Base-by-base conservation (phyloP, 106 monocot genomes). In the Ottelia alismoides region DNA sequence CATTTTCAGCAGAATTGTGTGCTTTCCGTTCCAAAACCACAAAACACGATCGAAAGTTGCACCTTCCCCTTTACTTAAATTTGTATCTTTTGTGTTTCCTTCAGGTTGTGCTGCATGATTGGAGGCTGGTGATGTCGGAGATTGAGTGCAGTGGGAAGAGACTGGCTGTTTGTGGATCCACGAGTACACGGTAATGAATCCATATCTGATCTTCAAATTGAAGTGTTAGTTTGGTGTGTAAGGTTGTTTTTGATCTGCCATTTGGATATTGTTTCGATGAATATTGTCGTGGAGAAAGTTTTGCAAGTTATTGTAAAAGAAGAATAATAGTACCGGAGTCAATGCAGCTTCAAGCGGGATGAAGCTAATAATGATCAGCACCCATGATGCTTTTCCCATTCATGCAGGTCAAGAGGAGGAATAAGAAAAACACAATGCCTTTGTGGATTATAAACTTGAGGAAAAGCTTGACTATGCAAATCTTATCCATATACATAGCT, bases 101-200 rank as follows among this genome's bases (percentile, higher is more conserved):
- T 0, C 1, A 69, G 69, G 69, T 69, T 43, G 45, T 52, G 69
- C 30, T 69, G 26, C 25, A 22, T n/a, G 69, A 69, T 53, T 69
- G 69, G 69, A 60, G 69, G 69, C 53, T 69, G 60, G 25, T 40
- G 16, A 61, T 53, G 19, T 32, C 30, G 45, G 53, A 45, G 18
- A 28, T 25, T 1, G 44, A 45, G 12, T 22, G 20, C 31, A n/a
- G 24, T 45, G 44, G 28, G 14, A 27, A 32, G 27, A 53, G 27
- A 28, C 45, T 69, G 45, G 60, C 27, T 4, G 52, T 69, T 26
- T 20, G 52, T 10, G 69, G 69, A 17, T 12, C 45, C 11, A 26
- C 60, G 28, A 53, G 45, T 0, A 16, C 9, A 44, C 53, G 69
- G 69, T 69, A 7, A 40, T 50, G 31, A 11, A 20, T 14, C 16